Base-by-base conservation (phyloP, 805 yeast genomes). In the Hanseniaspora thailandica region DNA sequence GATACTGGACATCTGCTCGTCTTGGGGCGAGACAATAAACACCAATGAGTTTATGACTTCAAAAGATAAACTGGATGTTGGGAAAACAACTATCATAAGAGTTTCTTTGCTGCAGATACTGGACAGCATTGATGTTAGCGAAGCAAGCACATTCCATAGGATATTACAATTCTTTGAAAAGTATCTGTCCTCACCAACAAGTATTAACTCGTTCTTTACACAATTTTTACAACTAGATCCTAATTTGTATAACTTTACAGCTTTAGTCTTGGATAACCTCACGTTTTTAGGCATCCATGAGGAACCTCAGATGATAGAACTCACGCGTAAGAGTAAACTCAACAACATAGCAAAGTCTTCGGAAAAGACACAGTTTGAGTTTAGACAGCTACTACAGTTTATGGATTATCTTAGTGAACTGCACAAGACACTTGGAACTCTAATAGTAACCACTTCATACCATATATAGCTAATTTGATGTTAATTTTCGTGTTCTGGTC, bases 261-360 rank as follows among this genome's bases (percentile, higher is more conserved):
- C 54, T 2, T 17, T 50, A 4, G 28, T 50, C 15, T 20, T 50
- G 6, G 54, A 50, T 23, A 50, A 50, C 28, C 3, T 50, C 6
- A 20, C n/a, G 5, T 17, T 34, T 19, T 7, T 50, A 22, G 17
- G 17, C 15, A 23, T 50, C 1, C 28, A 34, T 15, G 47, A 50
- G 9, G 54, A 50, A 9, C 47, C 47, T 1, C 54, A 50, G 15
- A 25, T 26, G 2, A 43, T 35, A 10, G 47, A 50, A 15, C 43
- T 50, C 4, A 25, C 43, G 8, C 38, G 47, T n/a, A 43, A 43
- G 20, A 19, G 17, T 5, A 43, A 13, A 12, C 46, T 43, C 17
- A n/a, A 19, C 25, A 43, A 10, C 25, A 17, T 10, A n/a, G 15
- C 28, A 9, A 26, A 26, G 22, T 25, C 20, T n/a, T 25, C 45